Evolutionary conservation across 352 stramenopile genomes (phyloP).

Genomic region (Pythium scleroteichum): DNA sequence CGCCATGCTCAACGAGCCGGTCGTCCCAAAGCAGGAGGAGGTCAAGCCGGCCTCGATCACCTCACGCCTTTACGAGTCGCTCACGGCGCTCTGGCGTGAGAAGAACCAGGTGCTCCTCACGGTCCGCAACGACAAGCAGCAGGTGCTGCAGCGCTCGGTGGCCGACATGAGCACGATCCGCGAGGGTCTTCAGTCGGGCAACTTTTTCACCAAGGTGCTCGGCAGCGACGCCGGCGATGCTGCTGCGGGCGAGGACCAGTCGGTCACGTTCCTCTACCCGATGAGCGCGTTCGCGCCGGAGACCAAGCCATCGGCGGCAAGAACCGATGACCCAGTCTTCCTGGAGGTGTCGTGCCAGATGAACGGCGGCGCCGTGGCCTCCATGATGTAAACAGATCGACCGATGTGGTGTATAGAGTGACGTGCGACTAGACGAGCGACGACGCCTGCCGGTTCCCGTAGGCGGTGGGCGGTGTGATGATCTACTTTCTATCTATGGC

Average conservation of each 20-base stretch:
- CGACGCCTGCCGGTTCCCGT: neutral
- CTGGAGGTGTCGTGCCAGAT: constrained; percentile 81
- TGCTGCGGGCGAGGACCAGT: constrained; percentile 42
- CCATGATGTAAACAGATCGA: constrained; percentile 30
- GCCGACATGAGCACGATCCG: constrained; percentile 84
- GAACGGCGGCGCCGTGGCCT: constrained; percentile 36
- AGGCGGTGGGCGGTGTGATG: constrained; percentile 1
- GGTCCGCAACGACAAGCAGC: constrained; percentile 68
- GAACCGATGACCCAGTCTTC: constrained; percentile 50
- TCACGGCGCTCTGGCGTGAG: constrained; percentile 80
- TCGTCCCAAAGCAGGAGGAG: constrained; percentile 21
- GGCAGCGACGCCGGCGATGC: constrained; percentile 31
- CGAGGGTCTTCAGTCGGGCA: constrained; percentile 61
- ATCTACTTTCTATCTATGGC: constrained; percentile 27
- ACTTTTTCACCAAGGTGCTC: constrained; percentile 59
- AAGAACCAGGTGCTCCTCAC: constrained; percentile 86
- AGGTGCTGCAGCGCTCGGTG: constrained; percentile 68
- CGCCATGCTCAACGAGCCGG: constrained; percentile 28
- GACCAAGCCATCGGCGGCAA: constrained; percentile 33
- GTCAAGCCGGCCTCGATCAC: constrained; percentile 45
- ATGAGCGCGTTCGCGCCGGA: constrained; percentile 73
- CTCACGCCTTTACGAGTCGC: constrained; percentile 73
- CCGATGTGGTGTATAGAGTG: constrained; percentile 13
- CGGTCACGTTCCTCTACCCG: constrained; percentile 85
- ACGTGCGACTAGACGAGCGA: constrained; percentile 15